Percentiles rank a stretch among this genome's conserved stretches.
These are phyloP conservation scores for Tetracladium maxilliforme DNA, from an alignment of 2,329 filamentous ascomycete species.

Conservation along the genomic window DNA sequence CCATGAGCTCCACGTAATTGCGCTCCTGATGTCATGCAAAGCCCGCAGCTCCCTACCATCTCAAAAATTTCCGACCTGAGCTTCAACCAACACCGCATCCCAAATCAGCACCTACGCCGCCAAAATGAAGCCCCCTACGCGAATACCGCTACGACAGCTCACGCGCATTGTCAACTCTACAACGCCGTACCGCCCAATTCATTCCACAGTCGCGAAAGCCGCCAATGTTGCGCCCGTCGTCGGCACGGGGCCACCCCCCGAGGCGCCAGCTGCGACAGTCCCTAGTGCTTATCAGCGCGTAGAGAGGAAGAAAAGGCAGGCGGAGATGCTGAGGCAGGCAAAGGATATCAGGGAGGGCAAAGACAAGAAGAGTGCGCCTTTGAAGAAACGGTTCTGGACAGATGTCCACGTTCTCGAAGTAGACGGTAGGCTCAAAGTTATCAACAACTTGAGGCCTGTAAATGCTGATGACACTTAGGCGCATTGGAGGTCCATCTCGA, in stretches of 20 bases:
- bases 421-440: constrained; percentile 32
- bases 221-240: constrained; percentile 26
- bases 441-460: background rate
- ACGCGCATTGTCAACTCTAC: no score
- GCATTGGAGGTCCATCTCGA: constrained; percentile 56
- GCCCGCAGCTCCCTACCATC: no score
- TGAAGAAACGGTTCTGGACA: constrained; percentile 77
- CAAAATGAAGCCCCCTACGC: no score
- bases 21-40: no score
- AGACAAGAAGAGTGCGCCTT: constrained; percentile 27
- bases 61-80: no score
- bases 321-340: constrained; percentile 35
- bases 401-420: constrained; percentile 58
- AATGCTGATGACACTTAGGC: constrained; percentile 5
- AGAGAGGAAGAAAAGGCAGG: constrained; percentile 35
- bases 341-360: constrained; percentile 28
- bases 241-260: constrained; percentile 43
- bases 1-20: no score
- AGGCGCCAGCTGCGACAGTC: constrained; percentile 35
- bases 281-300: constrained; percentile 26
- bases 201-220: no score
- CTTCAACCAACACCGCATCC: no score
- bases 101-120: no score
- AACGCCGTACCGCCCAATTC: no score
- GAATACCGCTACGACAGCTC: no score